These are phyloP conservation scores for Tricholoma sp. DNA, from an alignment of 768 basidiomycete genomes.

Conservation along the genomic window DNA sequence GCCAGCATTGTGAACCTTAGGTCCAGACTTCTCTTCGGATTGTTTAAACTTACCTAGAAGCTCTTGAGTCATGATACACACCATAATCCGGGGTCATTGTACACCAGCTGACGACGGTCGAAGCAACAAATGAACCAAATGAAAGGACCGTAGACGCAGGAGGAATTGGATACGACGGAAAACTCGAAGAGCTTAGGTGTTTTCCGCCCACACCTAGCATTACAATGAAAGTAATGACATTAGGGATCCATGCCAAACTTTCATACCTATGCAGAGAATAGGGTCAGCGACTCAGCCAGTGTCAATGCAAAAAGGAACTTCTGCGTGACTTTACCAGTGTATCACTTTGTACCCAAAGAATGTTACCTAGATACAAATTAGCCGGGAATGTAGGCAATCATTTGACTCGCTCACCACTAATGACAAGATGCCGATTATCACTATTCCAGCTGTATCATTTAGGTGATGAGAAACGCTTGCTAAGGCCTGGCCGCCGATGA, in stretches of 20 bases:
- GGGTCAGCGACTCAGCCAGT: background rate
- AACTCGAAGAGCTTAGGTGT: slow-evolving; percentile 31
- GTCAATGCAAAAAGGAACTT: background rate
- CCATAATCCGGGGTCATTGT: slow-evolving; percentile 41
- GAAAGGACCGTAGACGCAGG: slow-evolving; percentile 27
- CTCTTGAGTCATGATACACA: slow-evolving; percentile 32
- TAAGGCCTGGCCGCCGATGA: slow-evolving; percentile 66
- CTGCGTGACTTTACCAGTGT: slow-evolving; percentile 40
- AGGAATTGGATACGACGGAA: slow-evolving; percentile 19
- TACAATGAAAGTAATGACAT: slow-evolving; percentile 56
- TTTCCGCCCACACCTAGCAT: slow-evolving; percentile 63
- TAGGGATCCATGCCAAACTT: slow-evolving; percentile 64
- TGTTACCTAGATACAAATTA: slow-evolving; percentile 27
- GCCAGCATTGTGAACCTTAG: background rate
- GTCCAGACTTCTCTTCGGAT: background rate
- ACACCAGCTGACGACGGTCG: slow-evolving; percentile 36
- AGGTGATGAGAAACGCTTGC: slow-evolving; percentile 43
- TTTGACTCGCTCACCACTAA: slow-evolving; percentile 24
- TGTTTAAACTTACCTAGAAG: slow-evolving; percentile 21
- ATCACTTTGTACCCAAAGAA: slow-evolving; percentile 65
- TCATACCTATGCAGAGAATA: slow-evolving; percentile 34
- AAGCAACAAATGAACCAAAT: slow-evolving; percentile 32
- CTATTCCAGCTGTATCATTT: slow-evolving; percentile 35
- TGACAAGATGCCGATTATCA: slow-evolving; percentile 34
- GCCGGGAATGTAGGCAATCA: background rate